Evolutionary conservation across 306 rosid species (phyloP).

Genomic region (Medicago truncatula): DNA sequence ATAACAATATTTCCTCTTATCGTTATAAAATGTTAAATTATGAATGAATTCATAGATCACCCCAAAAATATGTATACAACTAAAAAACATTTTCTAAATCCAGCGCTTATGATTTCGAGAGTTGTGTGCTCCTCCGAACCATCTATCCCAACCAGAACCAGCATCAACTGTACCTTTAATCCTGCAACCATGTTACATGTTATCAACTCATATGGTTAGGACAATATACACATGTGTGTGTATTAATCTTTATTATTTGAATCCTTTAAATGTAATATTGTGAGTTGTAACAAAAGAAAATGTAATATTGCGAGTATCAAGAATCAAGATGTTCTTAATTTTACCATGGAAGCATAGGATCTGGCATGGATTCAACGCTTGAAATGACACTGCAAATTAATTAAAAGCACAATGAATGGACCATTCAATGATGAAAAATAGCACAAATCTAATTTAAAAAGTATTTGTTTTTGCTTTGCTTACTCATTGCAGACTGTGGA

Average conservation of each 20-base stretch:
- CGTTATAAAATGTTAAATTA: conserved; percentile 8
- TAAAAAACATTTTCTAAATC: conserved; percentile 51
- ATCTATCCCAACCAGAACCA: conserved; percentile 72
- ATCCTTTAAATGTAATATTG: not conserved
- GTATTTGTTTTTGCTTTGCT: conserved; percentile 44
- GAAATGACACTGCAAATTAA: conserved; percentile 63
- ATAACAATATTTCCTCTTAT: not conserved
- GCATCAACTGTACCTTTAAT: conserved; percentile 55
- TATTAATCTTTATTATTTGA: not conserved
- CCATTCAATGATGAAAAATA: not conserved
- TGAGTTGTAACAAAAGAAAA: too few relatives aligned
- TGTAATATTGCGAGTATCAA: not conserved
- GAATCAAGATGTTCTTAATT: conserved; percentile 22
- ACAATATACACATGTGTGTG: too few relatives aligned
- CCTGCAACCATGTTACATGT: conserved; percentile 45
- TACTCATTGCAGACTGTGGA: conserved; percentile 79
- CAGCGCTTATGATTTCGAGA: conserved; percentile 70
- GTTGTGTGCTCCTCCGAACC: conserved; percentile 80
- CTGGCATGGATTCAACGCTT: conserved; percentile 66
- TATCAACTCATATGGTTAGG: not conserved
- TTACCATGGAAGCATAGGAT: conserved; percentile 90
- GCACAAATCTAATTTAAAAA: not conserved
- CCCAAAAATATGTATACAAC: not conserved
- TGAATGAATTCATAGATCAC: conserved; percentile 19
- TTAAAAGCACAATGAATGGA: conserved; percentile 17